These are phyloP conservation scores for Forsythia viridissima DNA, from an alignment of 257 asterid species.

Conservation along the genomic window DNA sequence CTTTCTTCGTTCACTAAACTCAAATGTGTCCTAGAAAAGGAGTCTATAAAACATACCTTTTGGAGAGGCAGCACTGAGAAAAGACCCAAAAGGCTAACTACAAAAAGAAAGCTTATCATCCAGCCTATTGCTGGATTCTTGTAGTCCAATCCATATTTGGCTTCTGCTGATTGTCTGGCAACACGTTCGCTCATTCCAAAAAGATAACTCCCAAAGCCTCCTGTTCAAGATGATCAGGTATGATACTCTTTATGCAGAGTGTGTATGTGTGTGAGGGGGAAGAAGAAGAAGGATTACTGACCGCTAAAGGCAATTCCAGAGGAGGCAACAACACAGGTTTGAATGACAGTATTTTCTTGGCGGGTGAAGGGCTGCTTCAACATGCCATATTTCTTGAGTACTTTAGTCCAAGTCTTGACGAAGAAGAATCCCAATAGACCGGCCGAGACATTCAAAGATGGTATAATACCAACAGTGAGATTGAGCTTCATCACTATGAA, in stretches of 20 bases:
- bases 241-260: background rate
- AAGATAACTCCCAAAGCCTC: conserved; percentile 73
- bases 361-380: conserved; percentile 64
- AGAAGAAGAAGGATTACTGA: conserved; percentile 7
- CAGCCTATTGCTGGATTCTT: conserved; percentile 56
- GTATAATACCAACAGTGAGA: conserved; percentile 67
- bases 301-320: conserved; percentile 81
- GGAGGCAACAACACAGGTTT: conserved; percentile 76
- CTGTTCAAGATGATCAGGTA: conserved; percentile 31
- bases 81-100: conserved; percentile 66
- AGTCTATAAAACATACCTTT: conserved; percentile 39
- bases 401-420: conserved; percentile 59
- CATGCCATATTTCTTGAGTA: conserved; percentile 45
- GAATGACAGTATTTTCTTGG: conserved; percentile 75
- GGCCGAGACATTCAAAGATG: conserved; percentile 72
- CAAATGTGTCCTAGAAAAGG: background rate
- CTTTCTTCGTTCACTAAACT: background rate
- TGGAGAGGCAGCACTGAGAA: conserved; percentile 68
- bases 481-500: conserved; percentile 65
- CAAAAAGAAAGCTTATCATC: conserved; percentile 67
- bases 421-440: conserved; percentile 69
- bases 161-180: conserved; percentile 43
- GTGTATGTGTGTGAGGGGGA: background rate
- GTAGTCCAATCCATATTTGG: conserved; percentile 24
- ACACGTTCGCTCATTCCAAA: conserved; percentile 60